These are phyloP conservation scores for Fusarium floridanum DNA, from an alignment of 2,329 filamentous ascomycete genomes.

Conservation along the genomic window DNA sequence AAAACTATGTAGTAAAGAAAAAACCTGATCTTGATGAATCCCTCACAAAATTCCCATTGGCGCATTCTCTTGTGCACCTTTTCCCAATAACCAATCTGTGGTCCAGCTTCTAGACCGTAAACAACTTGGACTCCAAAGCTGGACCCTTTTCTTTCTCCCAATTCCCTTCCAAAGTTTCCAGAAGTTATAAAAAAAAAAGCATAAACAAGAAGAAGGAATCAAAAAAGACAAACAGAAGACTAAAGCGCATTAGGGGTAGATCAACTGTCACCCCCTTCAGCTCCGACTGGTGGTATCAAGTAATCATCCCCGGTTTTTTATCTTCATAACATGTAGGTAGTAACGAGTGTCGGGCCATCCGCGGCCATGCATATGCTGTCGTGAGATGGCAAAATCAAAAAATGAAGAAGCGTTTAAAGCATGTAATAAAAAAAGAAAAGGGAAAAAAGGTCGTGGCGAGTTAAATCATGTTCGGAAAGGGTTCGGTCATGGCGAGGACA, in stretches of 20 bases:
- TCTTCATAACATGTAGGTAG: constrained; percentile 40
- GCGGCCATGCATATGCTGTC: constrained; percentile 42
- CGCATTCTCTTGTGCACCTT: constrained; percentile 25
- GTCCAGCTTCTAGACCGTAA: constrained; percentile 13
- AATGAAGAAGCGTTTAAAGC: constrained; percentile 33
- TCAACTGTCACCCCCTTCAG: constrained; percentile 21
- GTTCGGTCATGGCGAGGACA: constrained; percentile 42
- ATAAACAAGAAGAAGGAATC: constrained; percentile 32
- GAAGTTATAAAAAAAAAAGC: background rate
- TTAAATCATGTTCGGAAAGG: constrained; percentile 49
- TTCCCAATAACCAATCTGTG: constrained; percentile 6
- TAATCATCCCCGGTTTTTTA: constrained; percentile 39
- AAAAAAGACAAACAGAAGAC: constrained; percentile 37
- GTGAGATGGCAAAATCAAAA: constrained; percentile 38
- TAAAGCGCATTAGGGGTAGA: constrained; percentile 26
- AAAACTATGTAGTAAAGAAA: constrained; percentile 30
- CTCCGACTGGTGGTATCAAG: constrained; percentile 46
- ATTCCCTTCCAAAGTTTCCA: constrained; percentile 6
- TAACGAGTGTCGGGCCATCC: constrained; percentile 43
- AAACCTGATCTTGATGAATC: constrained; percentile 15
- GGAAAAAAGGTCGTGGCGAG: constrained; percentile 27
- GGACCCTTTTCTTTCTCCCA: constrained; percentile 31
- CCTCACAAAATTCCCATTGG: constrained; percentile 14
- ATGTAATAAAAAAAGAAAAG: constrained; percentile 23
- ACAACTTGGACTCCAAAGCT: constrained; percentile 9